These are phyloP conservation scores for Plasmodium gonderi DNA, from an alignment of 169 alveolate genomes.

Conservation along the genomic window DNA sequence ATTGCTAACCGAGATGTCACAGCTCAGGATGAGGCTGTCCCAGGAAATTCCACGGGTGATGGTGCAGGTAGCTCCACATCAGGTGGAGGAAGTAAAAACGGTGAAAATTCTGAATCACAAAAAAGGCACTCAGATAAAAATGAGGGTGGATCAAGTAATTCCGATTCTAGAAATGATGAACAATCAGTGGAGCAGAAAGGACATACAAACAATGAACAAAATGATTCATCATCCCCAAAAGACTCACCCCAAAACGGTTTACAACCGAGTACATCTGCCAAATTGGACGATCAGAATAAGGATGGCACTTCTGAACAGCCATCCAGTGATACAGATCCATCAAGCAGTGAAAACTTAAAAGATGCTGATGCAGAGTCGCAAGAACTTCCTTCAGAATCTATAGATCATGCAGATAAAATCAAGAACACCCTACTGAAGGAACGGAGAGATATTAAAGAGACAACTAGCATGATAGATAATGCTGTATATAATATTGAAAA, in stretches of 20 bases:
- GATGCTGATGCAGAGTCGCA: too few relatives aligned
- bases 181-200: not conserved
- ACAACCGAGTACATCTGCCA: too few relatives aligned
- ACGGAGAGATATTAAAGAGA: slow-evolving; percentile 18
- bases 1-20: not conserved
- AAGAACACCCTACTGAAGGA: slow-evolving; percentile 6
- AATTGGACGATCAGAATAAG: too few relatives aligned
- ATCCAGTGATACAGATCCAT: not conserved
- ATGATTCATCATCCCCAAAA: too few relatives aligned
- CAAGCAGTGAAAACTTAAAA: not conserved
- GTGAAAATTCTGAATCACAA: not conserved
- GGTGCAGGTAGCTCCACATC: not conserved
- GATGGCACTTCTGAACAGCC: not conserved
- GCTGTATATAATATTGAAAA: slow-evolving; percentile 25
- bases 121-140: too few relatives aligned
- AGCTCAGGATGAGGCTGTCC: not conserved
- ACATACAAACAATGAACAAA: too few relatives aligned
- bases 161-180: too few relatives aligned
- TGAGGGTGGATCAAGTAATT: too few relatives aligned
- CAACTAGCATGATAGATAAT: slow-evolving; percentile 26
- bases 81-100: not conserved
- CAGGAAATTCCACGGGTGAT: not conserved
- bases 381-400: too few relatives aligned
- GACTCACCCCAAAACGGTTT: too few relatives aligned
- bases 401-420: slow-evolving; percentile 7